Percentiles rank a stretch among this genome's conserved stretches.
Conservation (phyloP, 148 eudicot species). For the Pharnaceum exiguum region DNA sequence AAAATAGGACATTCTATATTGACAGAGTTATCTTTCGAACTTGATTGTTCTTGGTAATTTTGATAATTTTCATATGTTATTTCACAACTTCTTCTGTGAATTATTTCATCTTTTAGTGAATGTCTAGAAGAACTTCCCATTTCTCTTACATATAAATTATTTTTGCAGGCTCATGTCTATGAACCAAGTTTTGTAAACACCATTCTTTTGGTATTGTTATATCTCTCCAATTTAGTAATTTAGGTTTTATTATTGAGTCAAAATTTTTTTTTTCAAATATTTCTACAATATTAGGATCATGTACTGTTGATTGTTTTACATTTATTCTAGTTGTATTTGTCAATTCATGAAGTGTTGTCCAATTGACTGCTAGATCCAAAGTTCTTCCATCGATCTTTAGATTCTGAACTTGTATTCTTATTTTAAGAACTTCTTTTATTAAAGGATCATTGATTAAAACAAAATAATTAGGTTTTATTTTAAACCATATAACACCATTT, state of each 20-base stretch:
- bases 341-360: background rate
- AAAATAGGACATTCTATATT: background rate
- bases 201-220: background rate
- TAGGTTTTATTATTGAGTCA: background rate
- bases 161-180: background rate
- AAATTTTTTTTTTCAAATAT: too few species aligned
- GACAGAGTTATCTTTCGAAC: background rate
- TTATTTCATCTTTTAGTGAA: too few species aligned
- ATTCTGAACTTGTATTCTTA: background rate
- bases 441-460: background rate
- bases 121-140: too few species aligned
- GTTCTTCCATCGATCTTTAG: background rate
- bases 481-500: background rate
- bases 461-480: background rate
- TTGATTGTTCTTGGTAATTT: background rate
- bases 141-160: background rate
- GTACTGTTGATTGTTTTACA: too few species aligned
- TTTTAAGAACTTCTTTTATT: background rate
- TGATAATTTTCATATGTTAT: background rate
- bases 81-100: too few species aligned
- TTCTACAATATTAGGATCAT: background rate
- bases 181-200: background rate
- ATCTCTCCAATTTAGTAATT: background rate
- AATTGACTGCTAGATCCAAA: background rate
- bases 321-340: background rate